These are phyloP conservation scores for Globisporangium carolinianum DNA, from an alignment of 352 stramenopile genomes.

Conservation along the genomic window DNA sequence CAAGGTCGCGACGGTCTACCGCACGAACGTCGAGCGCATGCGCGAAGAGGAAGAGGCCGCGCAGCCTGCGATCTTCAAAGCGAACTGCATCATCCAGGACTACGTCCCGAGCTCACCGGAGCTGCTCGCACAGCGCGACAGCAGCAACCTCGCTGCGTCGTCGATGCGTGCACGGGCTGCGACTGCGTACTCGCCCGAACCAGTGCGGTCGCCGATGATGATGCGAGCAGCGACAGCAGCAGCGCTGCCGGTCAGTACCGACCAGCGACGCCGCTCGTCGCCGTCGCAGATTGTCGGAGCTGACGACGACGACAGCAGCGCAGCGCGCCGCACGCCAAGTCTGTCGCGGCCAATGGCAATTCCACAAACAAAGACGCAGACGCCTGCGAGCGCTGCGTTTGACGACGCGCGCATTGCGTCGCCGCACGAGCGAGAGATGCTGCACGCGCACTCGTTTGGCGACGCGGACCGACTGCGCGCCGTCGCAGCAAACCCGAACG, in stretches of 20 bases:
- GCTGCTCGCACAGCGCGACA: conserved; percentile 11
- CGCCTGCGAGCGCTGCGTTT: conserved; percentile 9
- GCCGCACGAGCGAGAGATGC: conserved; percentile 14
- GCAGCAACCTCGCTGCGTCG: not conserved
- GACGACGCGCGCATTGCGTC: conserved; percentile 18
- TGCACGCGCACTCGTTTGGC: conserved; percentile 69
- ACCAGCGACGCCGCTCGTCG: conserved; percentile 13
- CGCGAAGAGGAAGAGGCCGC: conserved; percentile 20
- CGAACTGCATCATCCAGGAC: conserved; percentile 83
- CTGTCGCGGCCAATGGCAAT: conserved; percentile 82
- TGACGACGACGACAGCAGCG: conserved; percentile 7
- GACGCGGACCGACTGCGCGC: conserved; percentile 41
- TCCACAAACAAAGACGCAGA: conserved; percentile 37
- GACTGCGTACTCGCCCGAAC: not conserved
- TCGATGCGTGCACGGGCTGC: too few species aligned
- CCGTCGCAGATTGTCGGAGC: conserved; percentile 7
- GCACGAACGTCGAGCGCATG: conserved; percentile 45
- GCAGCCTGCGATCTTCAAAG: conserved; percentile 48
- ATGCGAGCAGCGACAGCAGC: too few species aligned
- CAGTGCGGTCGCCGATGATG: conserved; percentile 3
- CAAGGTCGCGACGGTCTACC: conserved; percentile 62
- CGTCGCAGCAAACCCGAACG: conserved; percentile 49
- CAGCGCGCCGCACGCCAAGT: conserved; percentile 20
- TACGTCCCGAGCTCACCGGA: conserved; percentile 72
- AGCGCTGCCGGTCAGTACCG: not conserved